These are phyloP conservation scores for Trametes versicolor DNA, from an alignment of 1,284 basidiomycete species.

Conservation along the genomic window DNA sequence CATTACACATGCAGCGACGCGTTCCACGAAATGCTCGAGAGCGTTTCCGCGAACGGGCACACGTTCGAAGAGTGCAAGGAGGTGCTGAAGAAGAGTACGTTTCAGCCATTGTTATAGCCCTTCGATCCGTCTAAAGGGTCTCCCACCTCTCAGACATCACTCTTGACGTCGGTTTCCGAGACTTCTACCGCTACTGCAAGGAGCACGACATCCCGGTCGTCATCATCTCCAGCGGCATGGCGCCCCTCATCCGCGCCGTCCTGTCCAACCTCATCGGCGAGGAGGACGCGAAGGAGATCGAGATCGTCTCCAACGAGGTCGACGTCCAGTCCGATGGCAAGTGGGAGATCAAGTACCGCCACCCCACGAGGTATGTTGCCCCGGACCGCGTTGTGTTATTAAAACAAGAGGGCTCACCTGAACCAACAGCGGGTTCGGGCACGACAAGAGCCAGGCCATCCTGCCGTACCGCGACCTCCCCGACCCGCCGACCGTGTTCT, in stretches of 20 bases:
- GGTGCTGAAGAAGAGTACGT: conserved; percentile 59
- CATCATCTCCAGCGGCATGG: conserved; percentile 96
- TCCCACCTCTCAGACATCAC: conserved; percentile 68
- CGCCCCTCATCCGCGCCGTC: conserved; percentile 89
- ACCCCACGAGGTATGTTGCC: conserved; percentile 78
- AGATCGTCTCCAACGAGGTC: conserved; percentile 92
- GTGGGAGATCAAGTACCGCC: conserved; percentile 90
- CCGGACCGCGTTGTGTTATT: conserved; percentile 2
- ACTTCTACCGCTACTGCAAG: conserved; percentile 87
- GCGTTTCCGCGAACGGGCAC: conserved; percentile 70
- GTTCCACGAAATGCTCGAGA: conserved; percentile 83
- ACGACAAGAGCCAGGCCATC: conserved; percentile 94
- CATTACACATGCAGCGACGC: conserved; percentile 63
- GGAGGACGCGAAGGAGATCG: conserved; percentile 78
- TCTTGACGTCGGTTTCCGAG: conserved; percentile 88
- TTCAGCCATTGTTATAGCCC: background rate
- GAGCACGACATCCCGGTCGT: conserved; percentile 83
- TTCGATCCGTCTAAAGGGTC: background rate
- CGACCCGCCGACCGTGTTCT: conserved; percentile 85
- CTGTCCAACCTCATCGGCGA: conserved; percentile 82
- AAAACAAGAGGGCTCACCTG: conserved; percentile 1
- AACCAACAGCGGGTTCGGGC: conserved; percentile 76
- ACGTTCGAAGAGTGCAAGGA: conserved; percentile 86
- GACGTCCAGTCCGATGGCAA: conserved; percentile 69
- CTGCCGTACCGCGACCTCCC: conserved; percentile 82